phyloP scores from a whole-genome alignment of 2,329 filamentous ascomycete species.

The Rhinocladiella similis region DNA sequence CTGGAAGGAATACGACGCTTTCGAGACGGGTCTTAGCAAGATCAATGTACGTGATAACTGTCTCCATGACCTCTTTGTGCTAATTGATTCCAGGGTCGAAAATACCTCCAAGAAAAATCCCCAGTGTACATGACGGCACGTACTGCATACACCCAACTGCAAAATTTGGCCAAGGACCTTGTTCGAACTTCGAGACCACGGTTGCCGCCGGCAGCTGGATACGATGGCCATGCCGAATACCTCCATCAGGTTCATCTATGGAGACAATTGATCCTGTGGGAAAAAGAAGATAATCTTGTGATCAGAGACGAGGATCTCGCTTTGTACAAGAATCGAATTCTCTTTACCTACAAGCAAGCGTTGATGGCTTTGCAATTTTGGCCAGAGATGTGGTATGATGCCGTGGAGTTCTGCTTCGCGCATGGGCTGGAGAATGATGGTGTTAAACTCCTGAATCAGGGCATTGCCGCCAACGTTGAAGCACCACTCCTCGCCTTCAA shows the following conservation, averaged over 20 bases:
- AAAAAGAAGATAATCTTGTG: constrained; percentile 88
- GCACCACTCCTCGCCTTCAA: constrained; percentile 88
- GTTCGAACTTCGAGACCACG: constrained; percentile 75
- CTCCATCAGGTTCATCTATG: constrained; percentile 81
- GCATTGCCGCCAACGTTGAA: constrained; percentile 87
- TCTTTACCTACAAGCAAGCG: constrained; percentile 92
- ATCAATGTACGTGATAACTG: constrained; percentile 64
- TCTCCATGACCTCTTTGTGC: constrained; percentile 2
- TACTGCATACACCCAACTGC: constrained; percentile 84
- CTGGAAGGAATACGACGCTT: constrained; percentile 98
- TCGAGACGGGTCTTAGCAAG: constrained; percentile 93
- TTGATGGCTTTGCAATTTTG: constrained; percentile 92
- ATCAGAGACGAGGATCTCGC: constrained; percentile 77
- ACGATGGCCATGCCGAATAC: constrained; percentile 83
- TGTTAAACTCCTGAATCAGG: constrained; percentile 75
- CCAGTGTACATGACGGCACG: constrained; percentile 95
- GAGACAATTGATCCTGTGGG: constrained; percentile 94
- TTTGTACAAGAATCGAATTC: constrained; percentile 72
- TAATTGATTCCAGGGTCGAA: constrained; percentile 67
- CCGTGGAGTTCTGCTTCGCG: constrained; percentile 86
- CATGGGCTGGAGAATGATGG: constrained; percentile 72
- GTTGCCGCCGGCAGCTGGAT: constrained; percentile 80
- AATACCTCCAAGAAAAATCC: constrained; percentile 90
- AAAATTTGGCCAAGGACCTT: constrained; percentile 79
- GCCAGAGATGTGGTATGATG: constrained; percentile 94